Base-by-base conservation (phyloP, 441 rosid genomes). In the Jatropha multifida region DNA sequence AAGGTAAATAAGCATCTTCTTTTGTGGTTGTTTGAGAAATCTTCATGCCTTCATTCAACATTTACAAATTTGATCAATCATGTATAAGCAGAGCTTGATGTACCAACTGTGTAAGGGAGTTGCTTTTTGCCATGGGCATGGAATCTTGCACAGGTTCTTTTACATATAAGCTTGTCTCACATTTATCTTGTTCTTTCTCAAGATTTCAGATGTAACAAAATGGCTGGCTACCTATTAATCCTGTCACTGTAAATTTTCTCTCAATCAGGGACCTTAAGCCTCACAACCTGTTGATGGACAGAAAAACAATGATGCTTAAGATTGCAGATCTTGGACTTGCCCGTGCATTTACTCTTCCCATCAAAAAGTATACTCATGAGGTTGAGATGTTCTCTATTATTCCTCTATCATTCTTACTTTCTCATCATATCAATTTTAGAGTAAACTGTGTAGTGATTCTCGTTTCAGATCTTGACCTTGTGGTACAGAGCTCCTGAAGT, bases 401-500 rank as follows among this genome's bases (percentile, higher is more conserved):
- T 63, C 40, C 1, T 56, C 49, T 38, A 2, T 51, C 32, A 32
- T 67, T 44, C 40, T 67, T 3, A 14, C 12, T 73, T 54, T 18
- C 59, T 18, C 3, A 2, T 41, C 69, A 65, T 2, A 32, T 60
- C 41, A 67, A 27, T 68, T 68, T 32, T 20, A 44, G 65, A 71
- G 64, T 48, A 40, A 65, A 32, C 10, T n/a, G 69, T 17, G 26
- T 69, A 4, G 44, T 63, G 14, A 60, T 72, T 27, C 14, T 42
- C 74, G 74, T 79, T 52, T 49, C 88, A 95, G 98, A 96, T 96
- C 73, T 81, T 96, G 79, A 96, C 99, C 23, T 86, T 96, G 11
- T 95, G 99, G 99, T 93, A 95, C 68, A 88, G 99, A 87, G 90
- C 99, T 74, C 98, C 99, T 8, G 99, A 94, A 80, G 97, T 96